These are phyloP conservation scores for Nannochloris sp. DNA, from an alignment of 139 green algal species.

Conservation along the genomic window DNA sequence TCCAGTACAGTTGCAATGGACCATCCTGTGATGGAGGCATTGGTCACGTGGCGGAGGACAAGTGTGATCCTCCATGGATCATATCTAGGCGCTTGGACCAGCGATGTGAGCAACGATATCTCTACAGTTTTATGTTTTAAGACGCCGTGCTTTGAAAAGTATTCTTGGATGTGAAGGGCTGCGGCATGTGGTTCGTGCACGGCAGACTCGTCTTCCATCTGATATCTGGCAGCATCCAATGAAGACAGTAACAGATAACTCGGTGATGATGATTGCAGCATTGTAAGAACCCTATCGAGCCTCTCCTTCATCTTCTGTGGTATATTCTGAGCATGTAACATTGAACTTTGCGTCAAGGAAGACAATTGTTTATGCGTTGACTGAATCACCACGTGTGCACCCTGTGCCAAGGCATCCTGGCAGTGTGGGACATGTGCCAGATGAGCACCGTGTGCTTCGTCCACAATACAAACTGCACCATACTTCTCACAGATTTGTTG, in stretches of 20 bases:
- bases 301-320: background rate
- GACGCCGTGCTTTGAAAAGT: background rate
- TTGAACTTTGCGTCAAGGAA: slow-evolving; percentile 80
- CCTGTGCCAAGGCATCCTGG: slow-evolving; percentile 39
- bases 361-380: slow-evolving; percentile 90
- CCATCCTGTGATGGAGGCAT: slow-evolving; percentile 38
- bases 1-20: slow-evolving; percentile 44
- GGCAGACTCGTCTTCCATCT: slow-evolving; percentile 17
- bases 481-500: slow-evolving; percentile 47
- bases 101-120: background rate
- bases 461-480: slow-evolving; percentile 69
- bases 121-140: background rate
- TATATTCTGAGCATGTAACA: slow-evolving; percentile 64
- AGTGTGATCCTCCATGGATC: slow-evolving; percentile 69
- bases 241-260: slow-evolving; percentile 88
- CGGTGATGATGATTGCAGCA: slow-evolving; percentile 64
- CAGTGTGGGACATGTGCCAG: slow-evolving; percentile 49
- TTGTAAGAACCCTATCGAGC: slow-evolving; percentile 27
- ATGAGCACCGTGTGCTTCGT: slow-evolving; percentile 87
- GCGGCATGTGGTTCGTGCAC: slow-evolving; percentile 28
- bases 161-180: slow-evolving; percentile 10
- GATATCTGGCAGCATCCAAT: slow-evolving; percentile 68
- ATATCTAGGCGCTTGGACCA: background rate
- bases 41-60: slow-evolving; percentile 32
- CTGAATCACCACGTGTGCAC: slow-evolving; percentile 81